A percentile compares a stretch with the other conserved stretches of the same genome.
Conservation (phyloP, 139 green algal species). For the Tetradesmus obliquus region DNA sequence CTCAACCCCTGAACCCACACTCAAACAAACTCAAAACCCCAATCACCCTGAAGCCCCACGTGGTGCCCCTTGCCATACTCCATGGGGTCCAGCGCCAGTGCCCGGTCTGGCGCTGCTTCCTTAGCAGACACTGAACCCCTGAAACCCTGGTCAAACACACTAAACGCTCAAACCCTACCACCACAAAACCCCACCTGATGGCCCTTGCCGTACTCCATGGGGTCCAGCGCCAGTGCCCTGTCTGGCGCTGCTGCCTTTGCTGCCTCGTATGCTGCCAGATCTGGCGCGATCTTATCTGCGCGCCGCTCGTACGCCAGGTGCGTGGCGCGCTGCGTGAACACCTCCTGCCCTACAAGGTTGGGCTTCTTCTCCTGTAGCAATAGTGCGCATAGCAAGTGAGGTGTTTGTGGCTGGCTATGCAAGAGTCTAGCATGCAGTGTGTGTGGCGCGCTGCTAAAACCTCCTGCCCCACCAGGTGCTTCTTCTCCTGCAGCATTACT, state of each 20-base stretch:
- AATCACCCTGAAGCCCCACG: conserved; percentile 7
- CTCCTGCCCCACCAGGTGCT: no score
- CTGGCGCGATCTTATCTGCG: conserved; percentile 65
- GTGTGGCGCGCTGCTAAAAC: no score
- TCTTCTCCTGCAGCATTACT: no score
- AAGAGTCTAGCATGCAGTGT: neutral
- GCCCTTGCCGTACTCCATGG: conserved; percentile 77
- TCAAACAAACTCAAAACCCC: no score
- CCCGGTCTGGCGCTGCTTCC: conserved; percentile 71
- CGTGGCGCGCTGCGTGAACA: conserved; percentile 78
- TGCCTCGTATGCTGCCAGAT: conserved; percentile 35
- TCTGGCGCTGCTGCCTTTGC: conserved; percentile 82
- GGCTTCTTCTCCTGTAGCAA: conserved; percentile 78
- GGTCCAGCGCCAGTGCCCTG: conserved; percentile 65
- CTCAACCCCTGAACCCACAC: neutral
- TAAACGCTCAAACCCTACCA: neutral
- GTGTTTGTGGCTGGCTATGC: neutral
- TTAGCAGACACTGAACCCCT: conserved; percentile 59
- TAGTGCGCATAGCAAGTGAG: neutral
- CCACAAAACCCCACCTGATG: conserved; percentile 43
- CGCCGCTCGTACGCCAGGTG: conserved; percentile 91
- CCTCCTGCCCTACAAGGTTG: conserved; percentile 82
- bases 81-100: conserved; percentile 71
- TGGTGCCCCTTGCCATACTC: conserved; percentile 73
- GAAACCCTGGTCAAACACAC: neutral